Conservation (phyloP, 371 early-diverging fungal genomes). For the Rhizopus delemar region DNA sequence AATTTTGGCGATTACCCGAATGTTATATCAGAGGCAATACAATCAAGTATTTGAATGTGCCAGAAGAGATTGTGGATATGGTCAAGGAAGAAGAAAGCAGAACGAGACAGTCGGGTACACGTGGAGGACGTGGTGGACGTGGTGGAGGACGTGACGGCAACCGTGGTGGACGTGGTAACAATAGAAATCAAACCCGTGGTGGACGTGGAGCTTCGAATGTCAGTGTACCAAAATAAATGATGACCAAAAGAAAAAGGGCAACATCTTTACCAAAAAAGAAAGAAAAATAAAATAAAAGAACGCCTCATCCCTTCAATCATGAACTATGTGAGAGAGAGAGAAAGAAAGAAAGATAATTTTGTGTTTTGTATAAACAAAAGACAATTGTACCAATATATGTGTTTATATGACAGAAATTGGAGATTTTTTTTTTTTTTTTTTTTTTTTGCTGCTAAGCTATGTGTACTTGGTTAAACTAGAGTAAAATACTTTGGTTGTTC, state of each 20-base stretch:
- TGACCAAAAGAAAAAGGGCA: not conserved
- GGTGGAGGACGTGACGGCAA: slow-evolving; percentile 25
- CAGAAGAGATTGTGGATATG: slow-evolving; percentile 90
- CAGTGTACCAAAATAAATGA: not conserved
- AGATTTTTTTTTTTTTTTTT: too few species aligned
- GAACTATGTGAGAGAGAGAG: too few species aligned
- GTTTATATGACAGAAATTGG: too few species aligned
- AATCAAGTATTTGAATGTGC: slow-evolving; percentile 93
- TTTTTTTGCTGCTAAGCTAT: too few species aligned
- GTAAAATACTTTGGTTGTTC: too few species aligned
- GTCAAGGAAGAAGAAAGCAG: slow-evolving; percentile 74
- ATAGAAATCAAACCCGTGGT: slow-evolving; percentile 4
- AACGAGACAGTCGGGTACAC: slow-evolving; percentile 47
- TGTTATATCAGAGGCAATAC: slow-evolving; percentile 92
- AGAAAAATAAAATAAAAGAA: not conserved
- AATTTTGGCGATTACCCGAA: slow-evolving; percentile 91
- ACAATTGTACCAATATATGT: too few species aligned
- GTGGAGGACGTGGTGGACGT: slow-evolving; percentile 55
- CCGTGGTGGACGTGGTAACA: slow-evolving; percentile 41
- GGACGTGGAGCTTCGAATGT: slow-evolving; percentile 5
- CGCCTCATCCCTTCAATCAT: too few species aligned
- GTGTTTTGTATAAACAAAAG: too few species aligned
- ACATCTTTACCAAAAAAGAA: not conserved
- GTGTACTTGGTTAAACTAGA: too few species aligned
- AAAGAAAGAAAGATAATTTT: too few species aligned